Base-by-base conservation (phyloP, 139 green algal species). In the Picochlorum sp. region DNA sequence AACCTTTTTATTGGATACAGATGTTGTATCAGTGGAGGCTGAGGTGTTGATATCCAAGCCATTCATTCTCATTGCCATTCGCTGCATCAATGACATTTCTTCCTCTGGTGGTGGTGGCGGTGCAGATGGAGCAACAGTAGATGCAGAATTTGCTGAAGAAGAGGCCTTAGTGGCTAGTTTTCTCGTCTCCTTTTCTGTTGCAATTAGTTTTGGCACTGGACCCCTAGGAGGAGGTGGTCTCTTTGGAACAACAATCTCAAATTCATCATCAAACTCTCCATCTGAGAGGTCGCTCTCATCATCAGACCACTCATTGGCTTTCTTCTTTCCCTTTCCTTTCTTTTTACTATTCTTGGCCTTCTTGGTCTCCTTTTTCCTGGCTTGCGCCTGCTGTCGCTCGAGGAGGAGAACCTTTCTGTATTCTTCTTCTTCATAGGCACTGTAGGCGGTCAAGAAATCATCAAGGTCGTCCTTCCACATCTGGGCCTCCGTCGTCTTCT, bases 381-480 rank as follows among this genome's bases (percentile, higher is more conserved):
- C 73, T 30, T 49, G 46, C 14, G 73, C 49, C 37, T 74, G 68
- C 69, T 76, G 71, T 64, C 56, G 49, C 8, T 4, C 49, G 41
- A 74, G 65, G 44, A 66, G 44, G 11, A 51, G 54, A 2, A 38
- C 67, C 41, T 60, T 52, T 16, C 18, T 49, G 21, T 44, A 60
- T 61, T 66, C 52, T n/a, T 71, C 71, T 21, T 58, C 67, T 14
- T 84, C 74, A 18, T 52, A 59, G 45, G 56, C 56, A 20, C 70
- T 61, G 56, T 80, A 66, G 6, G 69, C 54, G 11, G 69, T 66
- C 61, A 88, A 30, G 62, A 97, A 94, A 1, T 59, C 68, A 28
- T 93, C 85, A 58, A 97, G 75, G 79, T 97, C 91, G 0, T 62
- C 30, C 3, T 56, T n/a, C 83, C 89, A 97, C 81, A 96, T 88